Percentiles rank a stretch among this genome's conserved stretches.
Conservation (phyloP, 2,329 filamentous ascomycete genomes). For the Stemphylium lycopersici region DNA sequence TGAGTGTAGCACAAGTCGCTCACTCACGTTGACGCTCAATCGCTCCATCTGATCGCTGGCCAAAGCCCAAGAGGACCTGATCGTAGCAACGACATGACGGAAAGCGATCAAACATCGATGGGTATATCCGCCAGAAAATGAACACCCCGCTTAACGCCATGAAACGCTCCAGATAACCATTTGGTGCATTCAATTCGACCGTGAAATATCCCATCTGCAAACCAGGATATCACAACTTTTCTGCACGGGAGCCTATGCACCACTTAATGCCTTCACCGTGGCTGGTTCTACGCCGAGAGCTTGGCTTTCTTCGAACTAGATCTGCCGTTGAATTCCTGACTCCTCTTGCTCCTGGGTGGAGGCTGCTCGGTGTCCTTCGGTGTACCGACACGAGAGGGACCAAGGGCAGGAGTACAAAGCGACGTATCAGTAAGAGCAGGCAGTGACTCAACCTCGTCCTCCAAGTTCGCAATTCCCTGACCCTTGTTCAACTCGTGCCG, state of each 20-base stretch:
- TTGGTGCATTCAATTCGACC: not conserved
- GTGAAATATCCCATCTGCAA: not conserved
- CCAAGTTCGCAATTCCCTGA: constrained; percentile 5
- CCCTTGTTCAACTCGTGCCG: constrained; percentile 22
- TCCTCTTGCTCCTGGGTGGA: not conserved
- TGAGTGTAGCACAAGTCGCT: no score
- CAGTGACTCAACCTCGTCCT: constrained; percentile 24
- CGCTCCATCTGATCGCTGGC: no score
- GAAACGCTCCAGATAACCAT: not conserved
- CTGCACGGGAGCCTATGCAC: no score
- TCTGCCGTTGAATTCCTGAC: constrained; percentile 8
- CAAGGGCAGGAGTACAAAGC: constrained; percentile 29
- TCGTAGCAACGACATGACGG: not conserved
- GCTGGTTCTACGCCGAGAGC: constrained; percentile 14
- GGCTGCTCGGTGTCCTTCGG: constrained; percentile 18
- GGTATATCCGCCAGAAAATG: not conserved
- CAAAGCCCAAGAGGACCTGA: no score
- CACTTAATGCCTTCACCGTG: constrained; percentile 7
- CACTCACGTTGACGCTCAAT: no score
- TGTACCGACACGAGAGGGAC: constrained; percentile 30
- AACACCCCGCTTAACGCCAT: no score
- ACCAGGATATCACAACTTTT: no score
- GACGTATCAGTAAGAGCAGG: constrained; percentile 38
- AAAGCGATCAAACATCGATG: not conserved
- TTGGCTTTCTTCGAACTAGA: constrained; percentile 22